Evolutionary conservation across 2,329 filamentous ascomycete species (phyloP).

Genomic region (Sarocladiaceae sp.): DNA sequence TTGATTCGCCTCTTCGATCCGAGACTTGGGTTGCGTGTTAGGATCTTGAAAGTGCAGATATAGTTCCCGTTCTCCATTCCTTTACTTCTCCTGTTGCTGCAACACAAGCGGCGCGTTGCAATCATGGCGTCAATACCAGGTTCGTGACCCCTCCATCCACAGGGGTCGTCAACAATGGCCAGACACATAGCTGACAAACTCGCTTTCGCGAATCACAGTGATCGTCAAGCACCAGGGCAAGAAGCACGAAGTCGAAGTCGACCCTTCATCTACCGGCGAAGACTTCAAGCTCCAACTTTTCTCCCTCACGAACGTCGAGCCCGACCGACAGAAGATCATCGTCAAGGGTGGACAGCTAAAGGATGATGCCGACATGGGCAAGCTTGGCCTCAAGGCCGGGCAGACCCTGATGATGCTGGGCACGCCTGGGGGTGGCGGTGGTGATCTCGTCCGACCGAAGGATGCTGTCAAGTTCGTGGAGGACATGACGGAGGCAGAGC

Average conservation of each 20-base stretch:
- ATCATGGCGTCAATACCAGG: conserved; percentile 54
- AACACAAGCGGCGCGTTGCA: conserved; percentile 15
- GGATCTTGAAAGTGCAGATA: too few relatives aligned
- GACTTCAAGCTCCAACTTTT: conserved; percentile 95
- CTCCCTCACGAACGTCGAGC: conserved; percentile 92
- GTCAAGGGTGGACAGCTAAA: conserved; percentile 94
- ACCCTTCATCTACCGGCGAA: conserved; percentile 78
- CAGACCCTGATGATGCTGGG: conserved; percentile 97
- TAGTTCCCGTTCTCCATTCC: neutral
- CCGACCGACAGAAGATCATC: conserved; percentile 91
- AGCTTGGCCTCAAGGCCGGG: conserved; percentile 78
- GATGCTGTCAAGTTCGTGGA: conserved; percentile 86
- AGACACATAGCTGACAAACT: conserved; percentile 1
- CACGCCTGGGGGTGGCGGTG: conserved; percentile 66
- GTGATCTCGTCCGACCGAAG: conserved; percentile 65
- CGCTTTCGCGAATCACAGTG: conserved; percentile 50
- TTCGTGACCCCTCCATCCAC: conserved; percentile 28
- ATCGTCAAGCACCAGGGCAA: conserved; percentile 94
- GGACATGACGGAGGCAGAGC: conserved; percentile 95
- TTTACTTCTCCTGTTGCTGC: neutral
- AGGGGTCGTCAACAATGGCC: neutral
- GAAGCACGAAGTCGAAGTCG: conserved; percentile 90
- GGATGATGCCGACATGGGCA: conserved; percentile 84
- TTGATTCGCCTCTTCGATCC: conserved; percentile 1
- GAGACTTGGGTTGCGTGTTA: too few relatives aligned